Conservation (phyloP, 2,329 filamentous ascomycete genomes). For the Conoideocrella luteorostrata region DNA sequence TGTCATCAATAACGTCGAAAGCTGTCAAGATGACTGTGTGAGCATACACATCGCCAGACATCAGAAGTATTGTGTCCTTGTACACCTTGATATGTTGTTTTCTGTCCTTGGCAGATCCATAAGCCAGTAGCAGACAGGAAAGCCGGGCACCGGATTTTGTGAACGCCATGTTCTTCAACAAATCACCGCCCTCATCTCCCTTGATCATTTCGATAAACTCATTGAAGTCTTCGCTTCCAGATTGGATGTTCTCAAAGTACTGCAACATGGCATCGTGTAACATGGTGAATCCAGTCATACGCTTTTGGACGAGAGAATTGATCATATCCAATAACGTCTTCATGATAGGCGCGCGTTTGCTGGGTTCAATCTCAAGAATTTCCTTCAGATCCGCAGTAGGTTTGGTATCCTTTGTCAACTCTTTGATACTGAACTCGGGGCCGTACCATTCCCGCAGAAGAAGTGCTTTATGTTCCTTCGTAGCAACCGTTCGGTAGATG, state of each 20-base stretch:
- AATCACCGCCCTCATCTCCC: constrained; percentile 82
- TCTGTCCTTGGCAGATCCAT: constrained; percentile 86
- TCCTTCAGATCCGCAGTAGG: constrained; percentile 62
- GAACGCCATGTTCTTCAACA: constrained; percentile 93
- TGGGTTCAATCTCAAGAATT: constrained; percentile 71
- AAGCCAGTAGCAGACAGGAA: constrained; percentile 72
- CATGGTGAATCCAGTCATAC: constrained; percentile 94
- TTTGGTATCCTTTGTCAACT: constrained; percentile 46
- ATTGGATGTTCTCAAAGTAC: constrained; percentile 77
- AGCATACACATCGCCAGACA: constrained; percentile 74
- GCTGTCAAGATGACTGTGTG: constrained; percentile 78
- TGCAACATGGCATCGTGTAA: constrained; percentile 97
- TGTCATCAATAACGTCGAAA: constrained; percentile 91
- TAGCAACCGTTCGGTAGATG: constrained; percentile 85
- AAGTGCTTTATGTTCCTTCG: constrained; percentile 74
- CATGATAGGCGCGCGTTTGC: constrained; percentile 84
- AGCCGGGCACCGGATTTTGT: constrained; percentile 82
- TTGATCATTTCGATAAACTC: constrained; percentile 89
- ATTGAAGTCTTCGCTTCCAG: constrained; percentile 71
- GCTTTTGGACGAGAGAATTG: constrained; percentile 91
- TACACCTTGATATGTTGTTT: constrained; percentile 82
- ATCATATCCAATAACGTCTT: constrained; percentile 78
- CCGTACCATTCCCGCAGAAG: constrained; percentile 95
- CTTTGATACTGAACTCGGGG: constrained; percentile 80
- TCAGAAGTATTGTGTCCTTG: constrained; percentile 80